Evolutionary conservation across 306 rosid species (phyloP), one percentile per base, ranked within the genome.

Genomic region (Cicer bijugum): DNA sequence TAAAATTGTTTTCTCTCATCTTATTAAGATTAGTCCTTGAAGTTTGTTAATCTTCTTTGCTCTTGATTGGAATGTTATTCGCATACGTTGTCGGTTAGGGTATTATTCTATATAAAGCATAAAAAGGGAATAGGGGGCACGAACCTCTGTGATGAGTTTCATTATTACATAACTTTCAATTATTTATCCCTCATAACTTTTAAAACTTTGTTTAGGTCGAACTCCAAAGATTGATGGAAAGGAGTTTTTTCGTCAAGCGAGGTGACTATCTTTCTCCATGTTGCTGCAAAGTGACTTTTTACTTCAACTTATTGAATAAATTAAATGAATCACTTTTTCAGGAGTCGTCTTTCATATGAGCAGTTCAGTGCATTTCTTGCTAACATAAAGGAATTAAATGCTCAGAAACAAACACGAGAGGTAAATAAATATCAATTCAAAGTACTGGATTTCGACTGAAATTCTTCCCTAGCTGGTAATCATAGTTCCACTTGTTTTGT

Each of bases 331-430:
- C 37, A 65, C 69, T 69, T 74, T 52, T 77, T 38, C 84, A 95
- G 99, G 97, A 95, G 97, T 78, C 97, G 99, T 37, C 93, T 95
- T 52, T 88, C 97, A 35, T 95, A 91, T 73, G 99, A 95, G 81
- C 99, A 95, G 89, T 95, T 95, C 84, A 95, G 97, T 75, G 97
- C 99, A 79, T 95, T 95, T 73, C 97, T 95, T 62, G 91, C 96
- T 33, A 95, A 95, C 84, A 86, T 95, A 72, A 95, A 95, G 86
- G 97, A 95, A 80, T 84, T 95, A 74, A 95, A 95, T 86, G 89
- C 93, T 86, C 97, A 95, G 71, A 92, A 90, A 89, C 99, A 95
- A 83, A 95, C 97, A 48, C 79, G 99, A 74, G 99, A 91, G 97
- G 99, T 91, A 91, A 78, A 84, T 42, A 39, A 17, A 9, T 65